Percentiles rank a stretch among this genome's conserved stretches.
Evolutionary conservation across 2,329 filamentous ascomycete species (phyloP).

Genomic region (Verticillium dahliae): DNA sequence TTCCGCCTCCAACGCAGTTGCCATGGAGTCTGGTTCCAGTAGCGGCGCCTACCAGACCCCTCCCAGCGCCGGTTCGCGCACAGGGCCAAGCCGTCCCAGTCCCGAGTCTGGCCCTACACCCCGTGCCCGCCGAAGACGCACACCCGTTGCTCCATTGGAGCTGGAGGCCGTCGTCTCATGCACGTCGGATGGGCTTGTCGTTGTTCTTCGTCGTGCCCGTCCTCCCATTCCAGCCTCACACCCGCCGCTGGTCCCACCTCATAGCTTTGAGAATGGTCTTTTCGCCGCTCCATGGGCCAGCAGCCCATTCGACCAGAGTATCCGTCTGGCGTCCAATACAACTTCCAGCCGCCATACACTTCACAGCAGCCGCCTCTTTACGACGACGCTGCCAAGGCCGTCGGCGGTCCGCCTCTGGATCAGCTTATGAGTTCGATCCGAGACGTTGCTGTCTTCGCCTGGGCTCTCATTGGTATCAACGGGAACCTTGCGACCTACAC

Average conservation of each 20-base stretch:
- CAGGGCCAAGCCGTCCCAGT: neutral
- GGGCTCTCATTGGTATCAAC: slow-evolving; percentile 76
- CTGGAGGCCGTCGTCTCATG: slow-evolving; percentile 88
- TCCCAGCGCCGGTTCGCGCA: neutral
- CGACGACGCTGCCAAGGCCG: slow-evolving; percentile 36
- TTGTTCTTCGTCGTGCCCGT: slow-evolving; percentile 69
- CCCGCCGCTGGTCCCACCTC: slow-evolving; percentile 35
- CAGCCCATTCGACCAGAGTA: slow-evolving; percentile 50
- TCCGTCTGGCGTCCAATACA: slow-evolving; percentile 16
- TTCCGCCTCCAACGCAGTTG: neutral
- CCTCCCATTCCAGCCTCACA: slow-evolving; percentile 58
- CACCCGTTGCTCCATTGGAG: slow-evolving; percentile 41
- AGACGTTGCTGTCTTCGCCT: slow-evolving; percentile 83
- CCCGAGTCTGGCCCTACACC: slow-evolving; percentile 20
- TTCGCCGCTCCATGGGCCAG: slow-evolving; percentile 74
- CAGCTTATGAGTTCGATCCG: slow-evolving; percentile 75
- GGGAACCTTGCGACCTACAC: slow-evolving; percentile 61
- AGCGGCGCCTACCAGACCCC: neutral
- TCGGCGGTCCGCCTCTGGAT: slow-evolving; percentile 47
- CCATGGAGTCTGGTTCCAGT: neutral
- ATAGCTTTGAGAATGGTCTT: slow-evolving; percentile 52
- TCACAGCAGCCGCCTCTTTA: slow-evolving; percentile 31
- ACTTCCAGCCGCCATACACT: slow-evolving; percentile 32
- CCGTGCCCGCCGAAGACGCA: neutral
- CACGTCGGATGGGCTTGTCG: slow-evolving; percentile 80